Evolutionary conservation across 2,329 filamentous ascomycete genomes (phyloP), one percentile per base, ranked within the genome.

Genomic region (Raffaelea arxii): DNA sequence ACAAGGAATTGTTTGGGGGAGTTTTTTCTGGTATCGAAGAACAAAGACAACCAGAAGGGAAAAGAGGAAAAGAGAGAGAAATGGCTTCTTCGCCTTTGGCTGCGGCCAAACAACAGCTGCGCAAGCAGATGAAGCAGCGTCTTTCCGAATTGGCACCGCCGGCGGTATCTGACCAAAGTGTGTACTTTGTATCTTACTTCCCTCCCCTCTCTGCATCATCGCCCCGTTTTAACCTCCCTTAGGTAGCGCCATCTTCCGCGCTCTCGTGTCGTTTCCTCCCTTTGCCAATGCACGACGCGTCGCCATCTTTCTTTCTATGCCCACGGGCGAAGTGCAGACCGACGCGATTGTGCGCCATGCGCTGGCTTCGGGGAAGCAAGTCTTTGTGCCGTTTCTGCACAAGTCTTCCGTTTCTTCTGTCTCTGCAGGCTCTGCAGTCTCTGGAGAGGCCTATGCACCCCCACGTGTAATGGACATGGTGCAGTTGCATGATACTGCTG

Each of bases 241-340:
- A 92, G 87, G 86, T 56, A 65, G 70, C 43, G 69, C 68, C 54
- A 80, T 86, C 21, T 82, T 82, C 53, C 73, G 78, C 46, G 69
- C 74, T 6, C 66, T 96, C 32, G 69, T 82, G 39, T 69, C 73
- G 11, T 77, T 90, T 56, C 73, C 77, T 43, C 84, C 88, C 46
- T 98, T 94, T 62, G 69, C 78, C 52, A 71, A 82, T 46, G 90
- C 92, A 37, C 75, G 71, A 50, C 75, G 79, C 45, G 78, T 98
- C 58, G 89, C 86, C 55, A 74, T 98, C 47, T 98, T 94, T 62
- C 72, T 98, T 16, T 92, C 91, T 11, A 98, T 98, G 92, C 89
- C 90, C 1, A 69, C 72, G 10, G 84, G 82, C 22, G 92, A 98
- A 67, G 77, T 95, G 23, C 86, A 89, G 55, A 98, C 92, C 2